Evolutionary conservation across 2,329 filamentous ascomycete genomes (phyloP).

Genomic region (Colletotrichum truncatum): DNA sequence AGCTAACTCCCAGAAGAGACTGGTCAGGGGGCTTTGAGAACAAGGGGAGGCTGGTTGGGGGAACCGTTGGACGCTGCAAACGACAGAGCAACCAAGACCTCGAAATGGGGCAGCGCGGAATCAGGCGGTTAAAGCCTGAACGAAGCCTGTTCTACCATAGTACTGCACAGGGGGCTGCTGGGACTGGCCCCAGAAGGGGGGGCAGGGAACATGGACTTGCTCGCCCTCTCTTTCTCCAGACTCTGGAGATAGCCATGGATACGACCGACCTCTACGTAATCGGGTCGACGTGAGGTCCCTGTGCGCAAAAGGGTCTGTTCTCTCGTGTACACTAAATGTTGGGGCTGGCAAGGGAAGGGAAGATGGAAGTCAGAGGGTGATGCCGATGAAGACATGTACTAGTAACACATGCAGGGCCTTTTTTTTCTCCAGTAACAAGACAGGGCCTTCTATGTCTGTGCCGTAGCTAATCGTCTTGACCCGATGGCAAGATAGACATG

Average conservation of each 20-base stretch:
- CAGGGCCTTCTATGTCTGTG: conserved; percentile 18
- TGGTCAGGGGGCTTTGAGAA: conserved; percentile 20
- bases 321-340: not conserved
- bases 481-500: conserved; percentile 27
- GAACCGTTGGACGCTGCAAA: conserved; percentile 25
- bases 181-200: no score
- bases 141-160: not conserved
- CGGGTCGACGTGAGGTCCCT: conserved; percentile 4
- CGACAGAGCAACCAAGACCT: not conserved
- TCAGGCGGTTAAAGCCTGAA: conserved; percentile 17
- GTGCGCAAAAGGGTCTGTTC: conserved; percentile 21
- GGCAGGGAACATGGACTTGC: no score
- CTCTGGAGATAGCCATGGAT: not conserved
- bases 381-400: conserved; percentile 3
- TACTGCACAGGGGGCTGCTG: no score
- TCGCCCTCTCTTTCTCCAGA: no score
- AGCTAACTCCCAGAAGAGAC: conserved; percentile 19
- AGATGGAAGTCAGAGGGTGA: no score
- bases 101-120: conserved; percentile 1
- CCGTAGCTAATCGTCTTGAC: conserved; percentile 16
- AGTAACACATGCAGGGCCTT: not conserved
- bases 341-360: conserved; percentile 1
- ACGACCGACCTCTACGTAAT: conserved; percentile 18
- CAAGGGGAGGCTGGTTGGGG: conserved; percentile 24
- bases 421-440: no score